Conservation (phyloP, 2,329 filamentous ascomycete genomes). For the Pseudogymnoascus sp. region DNA sequence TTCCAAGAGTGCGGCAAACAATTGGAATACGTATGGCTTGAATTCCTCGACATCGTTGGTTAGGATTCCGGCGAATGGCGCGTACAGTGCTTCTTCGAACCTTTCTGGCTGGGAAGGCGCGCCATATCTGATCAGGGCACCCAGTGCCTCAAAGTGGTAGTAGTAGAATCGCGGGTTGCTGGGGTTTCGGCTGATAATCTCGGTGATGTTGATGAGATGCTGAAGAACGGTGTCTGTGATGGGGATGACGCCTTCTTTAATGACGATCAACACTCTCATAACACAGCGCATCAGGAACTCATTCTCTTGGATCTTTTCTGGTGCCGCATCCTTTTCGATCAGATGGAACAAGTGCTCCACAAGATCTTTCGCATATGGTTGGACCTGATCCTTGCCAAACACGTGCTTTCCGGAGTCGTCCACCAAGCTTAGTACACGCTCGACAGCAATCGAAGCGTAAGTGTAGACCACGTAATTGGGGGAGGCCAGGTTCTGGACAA, state of each 20-base stretch:
- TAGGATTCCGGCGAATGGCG: conserved; percentile 73
- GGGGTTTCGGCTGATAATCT: conserved; percentile 86
- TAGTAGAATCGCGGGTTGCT: conserved; percentile 98
- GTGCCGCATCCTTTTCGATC: conserved; percentile 74
- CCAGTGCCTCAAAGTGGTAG: conserved; percentile 92
- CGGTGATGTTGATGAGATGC: conserved; percentile 82
- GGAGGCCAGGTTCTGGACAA: conserved; percentile 85
- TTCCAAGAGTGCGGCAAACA: conserved; percentile 85
- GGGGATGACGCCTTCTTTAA: conserved; percentile 70
- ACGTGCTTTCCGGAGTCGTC: conserved; percentile 69
- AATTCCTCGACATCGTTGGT: conserved; percentile 86
- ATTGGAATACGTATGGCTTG: conserved; percentile 90
- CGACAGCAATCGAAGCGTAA: conserved; percentile 93
- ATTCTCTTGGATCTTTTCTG: conserved; percentile 95
- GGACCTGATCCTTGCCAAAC: conserved; percentile 71
- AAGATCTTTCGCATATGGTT: conserved; percentile 75
- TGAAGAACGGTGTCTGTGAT: conserved; percentile 72
- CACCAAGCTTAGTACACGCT: conserved; percentile 78
- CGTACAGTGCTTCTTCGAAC: conserved; percentile 74
- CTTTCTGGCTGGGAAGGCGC: conserved; percentile 61
- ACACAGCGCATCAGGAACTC: conserved; percentile 98
- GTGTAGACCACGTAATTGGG: conserved; percentile 95
- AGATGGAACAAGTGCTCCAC: conserved; percentile 84
- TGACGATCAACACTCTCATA: conserved; percentile 93
- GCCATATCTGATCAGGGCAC: conserved; percentile 73